Percentiles rank a stretch among this genome's conserved stretches.
phyloP scores from a whole-genome alignment of 73 alveolate genomes.

The Strombidium stylifer region DNA sequence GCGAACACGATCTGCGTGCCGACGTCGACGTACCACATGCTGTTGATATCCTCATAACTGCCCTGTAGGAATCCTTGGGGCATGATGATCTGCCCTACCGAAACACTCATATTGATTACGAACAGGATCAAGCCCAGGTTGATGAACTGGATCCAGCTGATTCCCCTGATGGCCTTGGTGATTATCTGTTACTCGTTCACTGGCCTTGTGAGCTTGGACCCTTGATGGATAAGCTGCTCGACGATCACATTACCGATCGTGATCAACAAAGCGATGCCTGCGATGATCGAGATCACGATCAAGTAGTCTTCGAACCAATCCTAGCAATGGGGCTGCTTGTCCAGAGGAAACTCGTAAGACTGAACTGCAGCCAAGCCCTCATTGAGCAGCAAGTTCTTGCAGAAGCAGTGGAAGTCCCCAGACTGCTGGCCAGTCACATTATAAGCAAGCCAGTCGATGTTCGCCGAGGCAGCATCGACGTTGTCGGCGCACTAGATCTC shows the following conservation, averaged over 20 bases:
- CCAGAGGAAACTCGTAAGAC: conserved; percentile 29
- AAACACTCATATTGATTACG: conserved; percentile 40
- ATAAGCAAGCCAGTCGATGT: conserved; percentile 18
- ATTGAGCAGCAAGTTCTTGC: conserved; percentile 26
- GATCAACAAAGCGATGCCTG: conserved; percentile 23
- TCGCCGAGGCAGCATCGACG: neutral
- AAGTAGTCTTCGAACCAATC: conserved; percentile 52
- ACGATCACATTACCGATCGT: conserved; percentile 30
- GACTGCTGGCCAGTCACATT: neutral
- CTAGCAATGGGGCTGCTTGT: conserved; percentile 21
- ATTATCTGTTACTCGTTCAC: conserved; percentile 32
- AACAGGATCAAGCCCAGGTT: conserved; percentile 52
- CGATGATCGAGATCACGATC: conserved; percentile 36
- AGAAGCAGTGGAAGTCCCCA: conserved; percentile 50
- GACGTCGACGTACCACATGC: conserved; percentile 48
- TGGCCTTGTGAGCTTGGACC: conserved; percentile 32
- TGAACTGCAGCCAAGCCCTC: conserved; percentile 8
- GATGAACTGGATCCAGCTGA: conserved; percentile 54
- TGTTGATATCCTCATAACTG: conserved; percentile 36
- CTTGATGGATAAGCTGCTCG: conserved; percentile 4
- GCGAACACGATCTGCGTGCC: conserved; percentile 45
- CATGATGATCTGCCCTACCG: conserved; percentile 22
- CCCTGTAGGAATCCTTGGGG: conserved; percentile 38
- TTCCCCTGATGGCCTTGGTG: conserved; percentile 33
- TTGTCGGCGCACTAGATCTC: conserved; percentile 9